These are phyloP conservation scores for Perkinsus olseni DNA, from an alignment of 169 alveolate genomes.

Conservation along the genomic window DNA sequence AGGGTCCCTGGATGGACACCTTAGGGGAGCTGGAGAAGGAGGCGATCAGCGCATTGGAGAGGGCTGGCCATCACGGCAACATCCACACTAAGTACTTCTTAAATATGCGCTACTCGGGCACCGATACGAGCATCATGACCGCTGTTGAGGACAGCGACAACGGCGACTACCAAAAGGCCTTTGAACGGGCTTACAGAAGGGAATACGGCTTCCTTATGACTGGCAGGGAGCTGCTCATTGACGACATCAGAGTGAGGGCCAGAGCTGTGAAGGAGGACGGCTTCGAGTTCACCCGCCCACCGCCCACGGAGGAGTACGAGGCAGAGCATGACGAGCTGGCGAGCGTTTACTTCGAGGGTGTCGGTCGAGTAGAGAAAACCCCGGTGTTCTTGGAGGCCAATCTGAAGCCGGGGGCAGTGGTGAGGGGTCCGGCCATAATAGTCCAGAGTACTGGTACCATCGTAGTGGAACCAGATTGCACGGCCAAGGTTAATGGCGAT, in stretches of 20 bases:
- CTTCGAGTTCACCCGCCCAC: not conserved
- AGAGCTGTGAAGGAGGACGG: constrained; percentile 9
- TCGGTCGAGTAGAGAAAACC: constrained; percentile 14
- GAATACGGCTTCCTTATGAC: constrained; percentile 47
- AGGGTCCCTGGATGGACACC: not conserved
- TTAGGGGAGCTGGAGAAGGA: constrained; percentile 7
- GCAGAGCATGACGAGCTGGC: not conserved
- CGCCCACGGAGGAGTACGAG: not conserved
- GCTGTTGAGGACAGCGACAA: not conserved
- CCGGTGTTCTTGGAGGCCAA: constrained; percentile 36
- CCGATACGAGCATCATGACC: constrained; percentile 40
- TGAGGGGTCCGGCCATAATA: constrained; percentile 54
- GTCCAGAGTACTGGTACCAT: constrained; percentile 43
- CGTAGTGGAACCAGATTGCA: constrained; percentile 29
- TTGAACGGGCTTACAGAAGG: constrained; percentile 24
- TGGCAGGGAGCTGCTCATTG: constrained; percentile 34
- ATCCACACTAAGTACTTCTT: constrained; percentile 12
- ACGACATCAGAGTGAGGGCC: constrained; percentile 44
- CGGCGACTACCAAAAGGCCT: constrained; percentile 16
- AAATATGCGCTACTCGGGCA: constrained; percentile 50
- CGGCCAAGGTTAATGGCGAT: constrained; percentile 20
- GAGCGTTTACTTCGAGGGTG: not conserved
- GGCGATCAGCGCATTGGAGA: not conserved
- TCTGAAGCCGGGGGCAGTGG: constrained; percentile 20
- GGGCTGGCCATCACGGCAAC: not conserved